A percentile compares a stretch with the other conserved stretches of the same genome.
Conservation (phyloP, 2,329 filamentous ascomycete genomes). For the Metarhizium humberi region DNA sequence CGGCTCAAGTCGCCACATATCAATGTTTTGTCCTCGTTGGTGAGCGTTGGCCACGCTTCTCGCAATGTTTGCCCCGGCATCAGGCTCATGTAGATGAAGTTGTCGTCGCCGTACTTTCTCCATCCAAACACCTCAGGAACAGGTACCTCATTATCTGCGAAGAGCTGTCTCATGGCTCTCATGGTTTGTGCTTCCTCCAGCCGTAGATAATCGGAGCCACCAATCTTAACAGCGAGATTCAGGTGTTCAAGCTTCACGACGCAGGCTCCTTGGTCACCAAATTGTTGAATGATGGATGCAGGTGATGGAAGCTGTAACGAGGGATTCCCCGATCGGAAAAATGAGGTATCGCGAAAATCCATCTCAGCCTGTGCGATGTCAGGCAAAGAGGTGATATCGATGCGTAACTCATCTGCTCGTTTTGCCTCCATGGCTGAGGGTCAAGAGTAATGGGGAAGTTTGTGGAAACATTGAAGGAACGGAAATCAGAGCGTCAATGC, state of each 20-base stretch:
- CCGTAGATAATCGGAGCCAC: not conserved
- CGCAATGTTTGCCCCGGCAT: conserved; percentile 11
- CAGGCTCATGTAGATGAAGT: conserved; percentile 15
- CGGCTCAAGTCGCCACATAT: conserved; percentile 8
- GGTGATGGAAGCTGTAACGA: not conserved
- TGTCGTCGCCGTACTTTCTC: not conserved
- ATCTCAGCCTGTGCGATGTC: not conserved
- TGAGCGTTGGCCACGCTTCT: conserved; percentile 11
- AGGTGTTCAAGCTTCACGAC: not conserved
- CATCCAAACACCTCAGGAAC: not conserved
- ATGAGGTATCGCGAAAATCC: conserved; percentile 1
- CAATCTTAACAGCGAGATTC: not conserved
- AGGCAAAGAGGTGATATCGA: conserved; percentile 1
- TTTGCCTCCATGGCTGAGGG: not conserved
- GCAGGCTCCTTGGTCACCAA: not conserved
- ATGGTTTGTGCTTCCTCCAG: not conserved
- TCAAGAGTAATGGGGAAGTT: not conserved
- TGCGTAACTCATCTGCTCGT: not conserved
- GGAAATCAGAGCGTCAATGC: not conserved
- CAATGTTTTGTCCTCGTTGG: conserved; percentile 9
- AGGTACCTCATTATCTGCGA: not conserved
- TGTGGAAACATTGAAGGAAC: not conserved
- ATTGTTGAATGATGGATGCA: not conserved
- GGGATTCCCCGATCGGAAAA: not conserved
- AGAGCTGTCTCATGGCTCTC: not conserved